A percentile compares a stretch with the other conserved stretches of the same genome.
phyloP scores from a whole-genome alignment of 2,329 filamentous ascomycete genomes.

The Chlorencoelia australis region DNA sequence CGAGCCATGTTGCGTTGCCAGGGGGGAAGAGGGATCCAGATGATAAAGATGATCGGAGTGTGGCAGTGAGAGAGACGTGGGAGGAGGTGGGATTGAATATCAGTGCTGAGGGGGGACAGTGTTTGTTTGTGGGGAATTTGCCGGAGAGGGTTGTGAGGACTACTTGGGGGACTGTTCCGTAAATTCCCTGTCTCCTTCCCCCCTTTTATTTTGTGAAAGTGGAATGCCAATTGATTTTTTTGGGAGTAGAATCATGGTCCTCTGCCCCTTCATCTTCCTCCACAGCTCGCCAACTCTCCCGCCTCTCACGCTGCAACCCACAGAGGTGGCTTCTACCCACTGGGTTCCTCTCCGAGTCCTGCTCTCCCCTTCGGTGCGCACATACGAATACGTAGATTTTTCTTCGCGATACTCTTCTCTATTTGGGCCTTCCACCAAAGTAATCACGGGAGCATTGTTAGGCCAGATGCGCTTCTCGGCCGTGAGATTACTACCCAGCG shows the following conservation, averaged over 20 bases:
- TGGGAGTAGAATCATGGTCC: slow-evolving; percentile 48
- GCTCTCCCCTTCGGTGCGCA: slow-evolving; percentile 48
- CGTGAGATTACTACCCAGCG: slow-evolving; percentile 49
- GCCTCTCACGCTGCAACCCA: slow-evolving; percentile 51
- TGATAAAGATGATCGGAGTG: slow-evolving; percentile 50
- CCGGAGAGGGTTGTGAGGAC: slow-evolving; percentile 57
- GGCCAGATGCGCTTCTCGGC: slow-evolving; percentile 61
- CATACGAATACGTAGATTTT: slow-evolving; percentile 53
- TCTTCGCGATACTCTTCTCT: slow-evolving; percentile 49
- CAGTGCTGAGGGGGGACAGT: slow-evolving; percentile 34
- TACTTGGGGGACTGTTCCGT: slow-evolving; percentile 55
- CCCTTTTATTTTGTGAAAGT: neutral
- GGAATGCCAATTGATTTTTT: neutral
- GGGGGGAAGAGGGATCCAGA: slow-evolving; percentile 57
- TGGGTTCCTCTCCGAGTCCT: slow-evolving; percentile 57
- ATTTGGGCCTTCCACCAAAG: slow-evolving; percentile 42
- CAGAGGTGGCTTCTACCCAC: slow-evolving; percentile 57
- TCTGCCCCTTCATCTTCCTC: slow-evolving; percentile 60
- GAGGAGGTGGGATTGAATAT: slow-evolving; percentile 60
- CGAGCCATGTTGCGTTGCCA: slow-evolving; percentile 56
- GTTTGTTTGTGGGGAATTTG: slow-evolving; percentile 46
- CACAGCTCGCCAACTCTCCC: slow-evolving; percentile 46
- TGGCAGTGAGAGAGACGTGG: slow-evolving; percentile 51
- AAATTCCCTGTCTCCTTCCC: slow-evolving; percentile 21
- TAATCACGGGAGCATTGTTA: slow-evolving; percentile 44